phyloP scores from a whole-genome alignment of 805 yeast species.

The Ogataea pilisensis region DNA sequence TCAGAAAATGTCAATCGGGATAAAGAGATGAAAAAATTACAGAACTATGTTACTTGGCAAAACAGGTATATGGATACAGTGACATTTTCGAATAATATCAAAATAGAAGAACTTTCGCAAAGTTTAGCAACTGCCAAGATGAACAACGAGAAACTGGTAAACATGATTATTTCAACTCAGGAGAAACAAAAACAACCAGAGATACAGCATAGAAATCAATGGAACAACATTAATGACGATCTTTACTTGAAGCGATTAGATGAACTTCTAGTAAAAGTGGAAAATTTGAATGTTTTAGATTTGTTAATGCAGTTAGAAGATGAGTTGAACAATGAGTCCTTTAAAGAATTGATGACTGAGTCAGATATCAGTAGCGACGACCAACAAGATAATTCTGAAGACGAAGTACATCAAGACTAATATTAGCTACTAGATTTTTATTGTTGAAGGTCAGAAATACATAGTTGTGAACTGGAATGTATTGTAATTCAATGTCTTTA shows the following conservation, averaged over 20 bases:
- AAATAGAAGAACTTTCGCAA: slow-evolving; percentile 4
- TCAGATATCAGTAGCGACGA: neutral
- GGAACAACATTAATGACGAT: neutral
- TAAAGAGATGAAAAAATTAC: slow-evolving; percentile 15
- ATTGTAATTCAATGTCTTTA: too few relatives aligned
- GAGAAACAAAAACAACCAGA: neutral
- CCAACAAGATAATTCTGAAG: neutral
- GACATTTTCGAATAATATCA: slow-evolving; percentile 14
- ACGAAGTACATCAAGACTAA: too few relatives aligned
- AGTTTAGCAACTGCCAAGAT: slow-evolving; percentile 3
- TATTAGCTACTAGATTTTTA: too few relatives aligned
- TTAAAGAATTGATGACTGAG: neutral
- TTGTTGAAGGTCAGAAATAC: too few relatives aligned
- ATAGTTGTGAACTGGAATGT: too few relatives aligned
- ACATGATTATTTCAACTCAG: neutral
- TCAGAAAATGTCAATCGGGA: slow-evolving; percentile 1
- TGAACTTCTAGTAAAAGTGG: slow-evolving; percentile 7
- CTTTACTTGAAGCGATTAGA: slow-evolving; percentile 3
- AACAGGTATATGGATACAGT: slow-evolving; percentile 21
- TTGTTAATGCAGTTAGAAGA: slow-evolving; percentile 9
- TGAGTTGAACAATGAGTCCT: slow-evolving; percentile 5
- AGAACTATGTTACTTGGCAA: slow-evolving; percentile 25
- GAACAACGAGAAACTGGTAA: slow-evolving; percentile 9
- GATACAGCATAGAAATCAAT: too few relatives aligned
- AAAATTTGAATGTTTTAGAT: slow-evolving; percentile 8